Base-by-base conservation (phyloP, 2,329 filamentous ascomycete species). In the Talaromyces sp. region DNA sequence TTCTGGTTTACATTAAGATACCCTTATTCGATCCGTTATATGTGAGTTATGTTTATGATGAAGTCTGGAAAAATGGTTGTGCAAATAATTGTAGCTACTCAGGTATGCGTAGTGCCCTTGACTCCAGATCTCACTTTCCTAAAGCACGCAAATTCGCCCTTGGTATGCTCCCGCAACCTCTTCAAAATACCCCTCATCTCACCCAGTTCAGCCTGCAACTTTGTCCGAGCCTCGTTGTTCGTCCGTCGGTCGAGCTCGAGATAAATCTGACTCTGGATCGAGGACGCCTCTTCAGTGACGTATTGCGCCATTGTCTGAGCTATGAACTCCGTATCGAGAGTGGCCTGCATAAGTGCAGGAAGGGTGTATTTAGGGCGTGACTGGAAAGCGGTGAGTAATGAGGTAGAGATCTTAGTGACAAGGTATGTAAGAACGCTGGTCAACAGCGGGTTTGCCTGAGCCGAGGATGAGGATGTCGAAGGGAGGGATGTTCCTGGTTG, bases 271-370 rank as follows among this genome's bases (percentile, higher is more conserved):
- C 90, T 90, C 80, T 98, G 95, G 15, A 91, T 84, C 74, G 93
- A 88, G 8, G 88, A 88, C 3, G 93, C 92, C 60, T 87, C 85
- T 65, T 96, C 90, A 0, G 92, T 95, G 0, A 92, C 95, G 77
- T 96, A 99, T 70, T 93, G 89, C 67, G 87, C 91, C 39, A 99
- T 85, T 5, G 94, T 97, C 81, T 99, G 95, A 0, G 93, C 92
- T 65, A 98, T 89, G 74, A 99, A 98, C 78, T 99, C 95, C 1
- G 97, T 93, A 73, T 99, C 95, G 1, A 99, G 86, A 0, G 95
- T 99, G 1, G 96, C 96, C 79, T 99, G 96, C 89, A 98, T 96
- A 60, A 99, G 86, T 7, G 91, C 89, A 5, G 90, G 84, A 0
- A 99, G 87, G 1, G 88, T 85, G 79, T 95, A 98, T 22, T 82